Base-by-base conservation (phyloP, 345 rosid species). In the Euphorbia tirucalli region DNA sequence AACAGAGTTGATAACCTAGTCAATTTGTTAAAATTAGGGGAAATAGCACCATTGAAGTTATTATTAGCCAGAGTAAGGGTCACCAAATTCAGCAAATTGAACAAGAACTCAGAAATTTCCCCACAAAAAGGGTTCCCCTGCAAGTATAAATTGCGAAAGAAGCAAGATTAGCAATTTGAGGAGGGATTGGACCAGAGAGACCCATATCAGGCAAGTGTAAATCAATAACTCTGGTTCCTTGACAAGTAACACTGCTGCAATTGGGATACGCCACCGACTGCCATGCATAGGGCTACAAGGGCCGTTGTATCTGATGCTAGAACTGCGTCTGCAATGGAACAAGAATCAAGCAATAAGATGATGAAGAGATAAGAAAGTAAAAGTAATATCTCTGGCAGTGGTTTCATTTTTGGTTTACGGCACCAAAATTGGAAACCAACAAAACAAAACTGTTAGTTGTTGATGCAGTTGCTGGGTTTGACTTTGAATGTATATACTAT, bases 171-270 rank as follows among this genome's bases (percentile, higher is more conserved):
- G 84, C 70, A 21, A 90, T 71, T 68, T 92, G 97, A 30, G 92
- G 79, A 15, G 98, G 97, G 77, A 94, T 71, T 35, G 79, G 31
- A 52, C 97, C 97, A 19, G 79, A 81, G 32, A 94, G 89, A 58
- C 96, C 70, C 79, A 64, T 68, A n/a, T 85, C 98, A 27, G 98
- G 98, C 28, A 90, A 83, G 32, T 85, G 93, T 28, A 94, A 86
- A 65, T 79, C 74, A 19, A 76, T 66, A 77, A 94, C 93, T 21
- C 77, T 62, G 73, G 70, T 66, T n/a, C 11, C 22, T 35, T 80
- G 77, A 82, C 98, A 92, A 39, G 58, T 60, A 71, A 93, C 83
- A 10, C 97, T 97, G 1, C 75, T 73, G 97, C 98, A 84, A 5
- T n/a, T n/a, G n/a, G n/a, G n/a, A n/a, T n/a, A n/a, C n/a, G n/a